These are phyloP conservation scores for Elsinoe perseae DNA, from an alignment of 2,329 filamentous ascomycete species.

Conservation along the genomic window DNA sequence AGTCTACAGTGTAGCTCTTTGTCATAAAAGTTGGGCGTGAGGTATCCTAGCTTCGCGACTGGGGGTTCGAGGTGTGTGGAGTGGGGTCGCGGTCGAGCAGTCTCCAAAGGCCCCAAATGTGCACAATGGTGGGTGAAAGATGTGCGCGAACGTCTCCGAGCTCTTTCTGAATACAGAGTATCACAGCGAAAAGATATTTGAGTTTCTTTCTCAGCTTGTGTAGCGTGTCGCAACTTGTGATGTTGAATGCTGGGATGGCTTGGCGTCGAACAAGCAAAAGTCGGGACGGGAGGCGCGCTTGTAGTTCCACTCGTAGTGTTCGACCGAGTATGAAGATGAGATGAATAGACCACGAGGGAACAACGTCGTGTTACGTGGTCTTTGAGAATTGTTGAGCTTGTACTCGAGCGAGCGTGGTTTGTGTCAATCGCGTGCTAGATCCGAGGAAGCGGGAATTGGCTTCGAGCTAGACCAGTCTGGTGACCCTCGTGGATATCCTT, in stretches of 20 bases:
- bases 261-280: slow-evolving; percentile 4
- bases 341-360: not conserved
- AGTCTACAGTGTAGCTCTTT: not conserved
- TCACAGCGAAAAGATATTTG: not conserved
- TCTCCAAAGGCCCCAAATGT: not conserved
- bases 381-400: not conserved
- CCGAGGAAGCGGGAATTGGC: slow-evolving; percentile 14
- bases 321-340: not conserved
- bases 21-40: not conserved
- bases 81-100: not conserved
- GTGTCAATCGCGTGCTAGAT: slow-evolving; percentile 14
- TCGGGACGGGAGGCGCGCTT: not conserved
- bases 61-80: not conserved
- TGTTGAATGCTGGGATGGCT: slow-evolving; percentile 10
- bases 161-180: not conserved
- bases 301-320: not conserved
- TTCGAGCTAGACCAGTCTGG: slow-evolving; percentile 13
- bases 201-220: slow-evolving; percentile 7
- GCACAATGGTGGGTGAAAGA: not conserved
- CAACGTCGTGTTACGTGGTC: not conserved
- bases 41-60: not conserved
- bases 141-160: not conserved
- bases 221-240: slow-evolving; percentile 12
- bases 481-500: not conserved
- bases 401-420: slow-evolving; percentile 8